phyloP scores from a whole-genome alignment of 2,329 filamentous ascomycete genomes.

The Orbilia javanica region DNA sequence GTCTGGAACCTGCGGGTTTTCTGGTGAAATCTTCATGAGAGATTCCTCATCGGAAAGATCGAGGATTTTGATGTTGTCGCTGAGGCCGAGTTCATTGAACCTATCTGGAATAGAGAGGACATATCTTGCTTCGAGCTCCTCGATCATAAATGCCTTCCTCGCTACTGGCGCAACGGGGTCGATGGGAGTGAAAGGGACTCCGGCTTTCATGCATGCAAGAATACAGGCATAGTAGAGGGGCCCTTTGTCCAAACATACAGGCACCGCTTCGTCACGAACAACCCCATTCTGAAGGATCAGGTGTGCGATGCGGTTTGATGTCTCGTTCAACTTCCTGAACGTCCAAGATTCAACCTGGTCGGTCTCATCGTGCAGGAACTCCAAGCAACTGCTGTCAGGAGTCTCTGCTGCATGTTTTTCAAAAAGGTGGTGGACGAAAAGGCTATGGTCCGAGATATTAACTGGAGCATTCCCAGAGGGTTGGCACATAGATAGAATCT shows the following conservation, averaged over 20 bases:
- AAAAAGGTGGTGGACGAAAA: constrained; percentile 65
- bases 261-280: constrained; percentile 61
- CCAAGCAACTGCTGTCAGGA: constrained; percentile 64
- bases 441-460: constrained; percentile 17
- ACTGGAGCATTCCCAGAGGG: constrained; percentile 48
- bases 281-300: constrained; percentile 59
- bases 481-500: constrained; percentile 47
- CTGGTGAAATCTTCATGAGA: constrained; percentile 34
- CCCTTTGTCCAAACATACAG: constrained; percentile 61
- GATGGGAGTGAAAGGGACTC: constrained; percentile 62
- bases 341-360: constrained; percentile 63
- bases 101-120: constrained; percentile 51
- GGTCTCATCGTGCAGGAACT: constrained; percentile 64
- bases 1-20: constrained; percentile 62
- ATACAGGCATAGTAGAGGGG: constrained; percentile 62
- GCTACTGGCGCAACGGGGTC: constrained; percentile 60
- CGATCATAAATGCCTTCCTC: constrained; percentile 61
- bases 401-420: constrained; percentile 63
- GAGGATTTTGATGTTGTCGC: constrained; percentile 32
- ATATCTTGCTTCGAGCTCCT: constrained; percentile 60
- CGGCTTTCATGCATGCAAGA: constrained; percentile 62
- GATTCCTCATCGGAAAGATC: constrained; percentile 55
- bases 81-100: constrained; percentile 40
- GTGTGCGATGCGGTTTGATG: constrained; percentile 61
- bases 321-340: constrained; percentile 60